phyloP scores from a whole-genome alignment of 1,284 basidiomycete species.

The Ganoderma meredithae region DNA sequence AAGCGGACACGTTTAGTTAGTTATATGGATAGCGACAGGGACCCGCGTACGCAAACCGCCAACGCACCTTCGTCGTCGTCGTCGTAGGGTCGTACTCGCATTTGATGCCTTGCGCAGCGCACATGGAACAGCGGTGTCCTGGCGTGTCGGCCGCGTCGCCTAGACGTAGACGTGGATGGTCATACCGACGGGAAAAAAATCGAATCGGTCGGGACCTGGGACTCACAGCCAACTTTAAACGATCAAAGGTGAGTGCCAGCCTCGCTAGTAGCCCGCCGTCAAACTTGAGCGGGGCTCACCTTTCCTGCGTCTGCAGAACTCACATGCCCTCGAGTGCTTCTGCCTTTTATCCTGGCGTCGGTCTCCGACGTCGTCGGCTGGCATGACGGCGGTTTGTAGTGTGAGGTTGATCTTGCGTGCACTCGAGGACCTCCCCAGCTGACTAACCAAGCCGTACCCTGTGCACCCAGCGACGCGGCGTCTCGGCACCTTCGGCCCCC shows the following conservation, averaged over 20 bases:
- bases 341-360: background rate
- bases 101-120: conserved; percentile 71
- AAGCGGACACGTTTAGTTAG: background rate
- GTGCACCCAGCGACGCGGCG: background rate
- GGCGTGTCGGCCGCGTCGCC: conserved; percentile 54
- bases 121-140: conserved; percentile 78
- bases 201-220: too few relatives aligned
- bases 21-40: background rate
- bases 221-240: conserved; percentile 18
- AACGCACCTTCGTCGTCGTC: background rate
- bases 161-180: conserved; percentile 17
- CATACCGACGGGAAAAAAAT: background rate
- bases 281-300: conserved; percentile 54
- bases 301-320: conserved; percentile 78
- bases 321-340: conserved; percentile 67
- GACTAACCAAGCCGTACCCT: background rate
- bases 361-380: background rate
- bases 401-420: background rate
- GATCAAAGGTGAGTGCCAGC: too few relatives aligned
- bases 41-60: background rate
- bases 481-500: background rate
- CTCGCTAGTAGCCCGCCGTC: too few relatives aligned
- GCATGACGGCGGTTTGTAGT: background rate
- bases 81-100: conserved; percentile 74
- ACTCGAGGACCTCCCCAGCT: background rate